These are phyloP conservation scores for Protea cynaroides DNA, from an alignment of 164 flowering plant species.

Conservation along the genomic window DNA sequence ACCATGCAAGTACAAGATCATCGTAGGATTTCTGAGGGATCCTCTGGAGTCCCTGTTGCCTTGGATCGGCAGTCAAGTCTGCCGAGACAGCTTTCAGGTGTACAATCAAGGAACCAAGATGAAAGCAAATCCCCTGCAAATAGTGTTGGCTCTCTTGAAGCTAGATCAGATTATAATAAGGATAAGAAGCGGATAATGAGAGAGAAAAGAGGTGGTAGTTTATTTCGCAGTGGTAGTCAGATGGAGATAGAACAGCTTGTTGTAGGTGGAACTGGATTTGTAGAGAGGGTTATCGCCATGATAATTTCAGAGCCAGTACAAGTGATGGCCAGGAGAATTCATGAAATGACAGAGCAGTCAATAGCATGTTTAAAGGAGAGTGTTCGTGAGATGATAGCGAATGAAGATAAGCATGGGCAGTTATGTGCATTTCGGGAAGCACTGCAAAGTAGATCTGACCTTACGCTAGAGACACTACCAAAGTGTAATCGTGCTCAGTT, in stretches of 20 bases:
- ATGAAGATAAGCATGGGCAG: slow-evolving; percentile 41
- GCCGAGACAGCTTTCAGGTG: slow-evolving; percentile 42
- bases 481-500: slow-evolving; percentile 60
- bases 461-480: slow-evolving; percentile 48
- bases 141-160: slow-evolving; percentile 61
- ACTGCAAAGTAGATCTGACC: slow-evolving; percentile 56
- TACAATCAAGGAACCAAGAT: slow-evolving; percentile 26
- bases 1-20: slow-evolving; percentile 25
- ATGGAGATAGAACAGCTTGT: slow-evolving; percentile 41
- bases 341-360: slow-evolving; percentile 56
- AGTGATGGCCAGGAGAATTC: slow-evolving; percentile 49
- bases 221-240: slow-evolving; percentile 36
- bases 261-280: slow-evolving; percentile 42
- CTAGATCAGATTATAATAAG: slow-evolving; percentile 40
- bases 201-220: slow-evolving; percentile 46
- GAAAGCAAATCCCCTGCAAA: slow-evolving; percentile 51
- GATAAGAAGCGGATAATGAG: slow-evolving; percentile 39
- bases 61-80: slow-evolving; percentile 54
- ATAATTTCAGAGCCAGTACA: slow-evolving; percentile 72
- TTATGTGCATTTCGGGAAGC: slow-evolving; percentile 42
- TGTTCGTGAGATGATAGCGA: slow-evolving; percentile 45
- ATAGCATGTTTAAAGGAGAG: slow-evolving; percentile 48
- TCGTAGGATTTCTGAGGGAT: slow-evolving; percentile 32
- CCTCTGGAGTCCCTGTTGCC: slow-evolving; percentile 29
- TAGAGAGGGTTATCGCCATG: slow-evolving; percentile 47